Evolutionary conservation across 2,329 filamentous ascomycete genomes (phyloP).

Genomic region (Paraphaeosphaeria minitans): DNA sequence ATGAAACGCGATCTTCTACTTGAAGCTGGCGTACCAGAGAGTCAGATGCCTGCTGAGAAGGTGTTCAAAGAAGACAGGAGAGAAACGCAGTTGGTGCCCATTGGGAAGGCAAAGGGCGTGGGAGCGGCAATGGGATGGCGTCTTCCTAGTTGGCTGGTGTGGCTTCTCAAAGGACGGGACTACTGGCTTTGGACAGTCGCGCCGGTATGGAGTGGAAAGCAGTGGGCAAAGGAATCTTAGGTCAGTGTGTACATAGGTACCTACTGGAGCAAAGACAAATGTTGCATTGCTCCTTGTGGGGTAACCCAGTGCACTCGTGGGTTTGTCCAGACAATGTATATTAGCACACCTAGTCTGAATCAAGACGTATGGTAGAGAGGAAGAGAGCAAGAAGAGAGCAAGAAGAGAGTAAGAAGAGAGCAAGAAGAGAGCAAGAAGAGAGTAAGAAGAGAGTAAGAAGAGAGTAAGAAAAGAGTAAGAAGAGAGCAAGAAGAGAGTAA

Average conservation of each 20-base stretch:
- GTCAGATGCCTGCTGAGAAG: constrained; percentile 23
- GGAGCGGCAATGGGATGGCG: constrained; percentile 46
- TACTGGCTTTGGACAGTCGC: constrained; percentile 58
- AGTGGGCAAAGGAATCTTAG: constrained; percentile 55
- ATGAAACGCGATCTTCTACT: constrained; percentile 57
- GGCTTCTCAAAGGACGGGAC: constrained; percentile 50
- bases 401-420: too few species aligned
- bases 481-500: too few species aligned
- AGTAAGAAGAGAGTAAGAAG: too few species aligned
- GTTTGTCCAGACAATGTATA: too few species aligned
- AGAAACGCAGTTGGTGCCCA: constrained; percentile 38
- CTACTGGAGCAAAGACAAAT: too few species aligned
- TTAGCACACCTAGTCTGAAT: too few species aligned
- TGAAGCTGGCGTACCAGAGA: constrained; percentile 32
- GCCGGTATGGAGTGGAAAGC: constrained; percentile 57
- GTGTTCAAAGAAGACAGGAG: constrained; percentile 26
- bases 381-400: too few species aligned
- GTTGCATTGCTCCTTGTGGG: too few species aligned
- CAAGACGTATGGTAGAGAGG: background rate
- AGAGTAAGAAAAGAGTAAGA: too few species aligned
- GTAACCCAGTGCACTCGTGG: too few species aligned
- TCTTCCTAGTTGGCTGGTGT: constrained; percentile 46
- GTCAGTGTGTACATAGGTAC: constrained; percentile 20
- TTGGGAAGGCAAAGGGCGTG: constrained; percentile 41
- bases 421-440: too few species aligned